Evolutionary conservation across 1,139 yeast species (phyloP).

Genomic region (Saccharomyces hybrid): DNA sequence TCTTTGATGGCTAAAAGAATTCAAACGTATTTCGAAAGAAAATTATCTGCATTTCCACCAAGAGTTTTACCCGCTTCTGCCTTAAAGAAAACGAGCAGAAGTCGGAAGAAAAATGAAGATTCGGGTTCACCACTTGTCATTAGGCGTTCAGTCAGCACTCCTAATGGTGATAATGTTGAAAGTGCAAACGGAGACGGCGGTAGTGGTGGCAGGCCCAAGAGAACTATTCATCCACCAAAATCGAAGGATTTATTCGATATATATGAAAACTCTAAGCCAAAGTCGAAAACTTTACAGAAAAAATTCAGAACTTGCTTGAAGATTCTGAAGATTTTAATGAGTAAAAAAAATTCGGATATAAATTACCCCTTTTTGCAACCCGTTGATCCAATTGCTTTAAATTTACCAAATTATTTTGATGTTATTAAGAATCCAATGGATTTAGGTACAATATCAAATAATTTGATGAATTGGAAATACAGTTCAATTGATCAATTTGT

Average conservation of each 20-base stretch:
- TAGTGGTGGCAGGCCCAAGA: slow-evolving; percentile 67
- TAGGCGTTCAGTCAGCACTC: slow-evolving; percentile 33
- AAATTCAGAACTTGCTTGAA: slow-evolving; percentile 82
- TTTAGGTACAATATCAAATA: slow-evolving; percentile 72
- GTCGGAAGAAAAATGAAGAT: slow-evolving; percentile 10
- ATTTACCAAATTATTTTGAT: slow-evolving; percentile 82
- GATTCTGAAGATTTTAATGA: slow-evolving; percentile 69
- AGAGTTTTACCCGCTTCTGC: slow-evolving; percentile 49
- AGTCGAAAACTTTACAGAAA: slow-evolving; percentile 84
- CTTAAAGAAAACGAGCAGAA: slow-evolving; percentile 10
- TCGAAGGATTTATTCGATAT: slow-evolving; percentile 73
- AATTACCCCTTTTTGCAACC: slow-evolving; percentile 89
- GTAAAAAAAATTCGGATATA: slow-evolving; percentile 75
- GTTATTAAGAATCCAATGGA: slow-evolving; percentile 92
- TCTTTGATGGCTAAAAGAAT: slow-evolving; percentile 86
- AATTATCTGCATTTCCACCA: slow-evolving; percentile 85
- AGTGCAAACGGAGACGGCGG: slow-evolving; percentile 41
- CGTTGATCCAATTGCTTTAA: slow-evolving; percentile 89
- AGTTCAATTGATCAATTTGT: slow-evolving; percentile 86
- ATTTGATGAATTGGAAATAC: slow-evolving; percentile 77
- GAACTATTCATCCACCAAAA: slow-evolving; percentile 94
- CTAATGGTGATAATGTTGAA: background rate
- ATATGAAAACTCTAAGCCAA: slow-evolving; percentile 67
- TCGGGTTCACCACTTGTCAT: slow-evolving; percentile 32
- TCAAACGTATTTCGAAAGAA: slow-evolving; percentile 88